Percentiles rank a stretch among this genome's conserved stretches.
These are phyloP conservation scores for Globisporangium nagaii DNA, from an alignment of 352 stramenopile genomes.

Conservation along the genomic window DNA sequence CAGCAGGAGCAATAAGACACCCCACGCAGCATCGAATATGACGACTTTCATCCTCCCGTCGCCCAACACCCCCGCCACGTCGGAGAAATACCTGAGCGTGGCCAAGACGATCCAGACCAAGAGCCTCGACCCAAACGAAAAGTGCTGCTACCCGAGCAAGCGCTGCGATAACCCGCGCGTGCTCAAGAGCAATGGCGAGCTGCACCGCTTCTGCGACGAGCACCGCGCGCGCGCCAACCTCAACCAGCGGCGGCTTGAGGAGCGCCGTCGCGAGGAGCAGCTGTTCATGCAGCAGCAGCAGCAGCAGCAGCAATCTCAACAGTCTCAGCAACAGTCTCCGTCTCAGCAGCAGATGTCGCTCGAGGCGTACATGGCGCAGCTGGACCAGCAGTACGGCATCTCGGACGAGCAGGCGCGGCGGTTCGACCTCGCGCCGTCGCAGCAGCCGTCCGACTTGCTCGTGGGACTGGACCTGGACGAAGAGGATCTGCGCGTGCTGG, in stretches of 20 bases:
- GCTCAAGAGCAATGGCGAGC: conserved; percentile 34
- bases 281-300: background rate
- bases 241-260: conserved; percentile 60
- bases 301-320: too few relatives aligned
- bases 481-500: conserved; percentile 5
- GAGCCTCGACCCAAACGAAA: background rate
- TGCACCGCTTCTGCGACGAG: conserved; percentile 54
- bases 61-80: background rate
- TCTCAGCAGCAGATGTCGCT: conserved; percentile 2
- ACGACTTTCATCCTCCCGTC: background rate
- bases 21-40: background rate
- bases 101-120: background rate
- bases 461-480: background rate
- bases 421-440: background rate
- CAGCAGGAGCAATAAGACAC: too few relatives aligned
- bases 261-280: conserved; percentile 12
- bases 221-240: conserved; percentile 62
- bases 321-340: background rate
- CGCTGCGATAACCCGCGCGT: conserved; percentile 32
- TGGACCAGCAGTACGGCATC: conserved; percentile 7
- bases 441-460: conserved; percentile 1
- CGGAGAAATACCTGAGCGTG: background rate
- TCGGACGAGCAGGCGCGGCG: background rate
- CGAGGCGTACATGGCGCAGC: conserved; percentile 5
- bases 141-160: conserved; percentile 35